Evolutionary conservation across 345 rosid species (phyloP).

Genomic region (Kernera saxatilis): DNA sequence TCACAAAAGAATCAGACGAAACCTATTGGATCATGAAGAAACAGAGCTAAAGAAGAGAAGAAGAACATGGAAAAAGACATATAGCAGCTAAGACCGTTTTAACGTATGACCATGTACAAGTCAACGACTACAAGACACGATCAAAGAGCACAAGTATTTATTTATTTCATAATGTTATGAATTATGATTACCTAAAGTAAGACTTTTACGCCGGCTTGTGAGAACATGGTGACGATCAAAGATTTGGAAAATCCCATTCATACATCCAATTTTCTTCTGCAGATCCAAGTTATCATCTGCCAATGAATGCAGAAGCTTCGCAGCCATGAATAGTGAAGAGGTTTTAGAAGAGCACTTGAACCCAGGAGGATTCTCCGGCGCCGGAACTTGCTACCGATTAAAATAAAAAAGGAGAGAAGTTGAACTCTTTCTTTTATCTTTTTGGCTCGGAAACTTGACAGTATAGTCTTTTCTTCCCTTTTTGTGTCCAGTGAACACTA

Average conservation of each 20-base stretch:
- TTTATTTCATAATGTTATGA: background rate
- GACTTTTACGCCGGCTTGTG: constrained; percentile 52
- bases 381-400: background rate
- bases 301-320: constrained; percentile 82
- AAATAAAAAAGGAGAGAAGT: background rate
- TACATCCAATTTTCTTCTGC: constrained; percentile 91
- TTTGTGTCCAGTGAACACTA: background rate
- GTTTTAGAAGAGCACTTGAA: background rate
- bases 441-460: background rate
- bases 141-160: background rate
- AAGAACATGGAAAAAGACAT: constrained; percentile 15
- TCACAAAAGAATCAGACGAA: constrained; percentile 6
- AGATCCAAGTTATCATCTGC: constrained; percentile 91
- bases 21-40: constrained; percentile 10
- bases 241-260: constrained; percentile 83
- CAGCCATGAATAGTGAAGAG: constrained; percentile 55
- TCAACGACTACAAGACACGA: constrained; percentile 30
- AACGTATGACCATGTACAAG: constrained; percentile 8
- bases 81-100: background rate
- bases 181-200: constrained; percentile 49
- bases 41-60: constrained; percentile 10
- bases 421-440: background rate
- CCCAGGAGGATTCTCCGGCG: background rate
- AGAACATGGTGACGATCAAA: constrained; percentile 68
- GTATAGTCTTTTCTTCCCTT: background rate